These are phyloP conservation scores for Fragaria iinumae DNA, from an alignment of 306 rosid genomes.

Conservation along the genomic window DNA sequence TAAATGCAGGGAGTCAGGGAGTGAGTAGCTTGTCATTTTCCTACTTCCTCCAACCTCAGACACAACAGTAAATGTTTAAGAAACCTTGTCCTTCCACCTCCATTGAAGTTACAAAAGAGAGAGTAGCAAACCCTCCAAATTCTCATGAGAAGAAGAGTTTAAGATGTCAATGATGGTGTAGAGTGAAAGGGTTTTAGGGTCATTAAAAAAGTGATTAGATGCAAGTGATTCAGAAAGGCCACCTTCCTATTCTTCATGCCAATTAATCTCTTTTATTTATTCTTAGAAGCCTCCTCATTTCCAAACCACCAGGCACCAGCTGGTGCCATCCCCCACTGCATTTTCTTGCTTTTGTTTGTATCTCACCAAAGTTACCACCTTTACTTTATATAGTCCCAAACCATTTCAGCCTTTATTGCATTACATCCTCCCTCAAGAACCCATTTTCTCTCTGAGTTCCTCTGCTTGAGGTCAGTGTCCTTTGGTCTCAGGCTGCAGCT, in stretches of 20 bases:
- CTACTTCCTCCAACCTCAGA: constrained; percentile 3
- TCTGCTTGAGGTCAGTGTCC: constrained; percentile 53
- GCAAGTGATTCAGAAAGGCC: constrained; percentile 55
- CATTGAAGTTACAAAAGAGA: not conserved
- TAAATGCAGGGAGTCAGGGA: not conserved
- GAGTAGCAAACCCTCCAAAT: not conserved
- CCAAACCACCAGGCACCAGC: constrained; percentile 38
- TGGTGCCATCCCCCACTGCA: constrained; percentile 28
- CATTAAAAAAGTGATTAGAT: constrained; percentile 43
- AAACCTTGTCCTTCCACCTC: not conserved
- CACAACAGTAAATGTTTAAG: not conserved
- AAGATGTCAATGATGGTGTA: constrained; percentile 39
- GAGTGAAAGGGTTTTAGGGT: constrained; percentile 50
- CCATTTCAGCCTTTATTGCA: constrained; percentile 32
- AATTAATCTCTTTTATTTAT: constrained; percentile 28
- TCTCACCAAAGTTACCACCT: constrained; percentile 34
- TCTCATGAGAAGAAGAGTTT: constrained; percentile 24
- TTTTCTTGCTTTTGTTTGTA: constrained; percentile 12
- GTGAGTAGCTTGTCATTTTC: constrained; percentile 9
- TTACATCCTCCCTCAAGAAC: constrained; percentile 27
- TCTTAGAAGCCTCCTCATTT: constrained; percentile 20
- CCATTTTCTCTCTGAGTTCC: constrained; percentile 59
- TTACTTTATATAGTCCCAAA: constrained; percentile 47
- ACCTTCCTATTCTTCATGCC: constrained; percentile 45
- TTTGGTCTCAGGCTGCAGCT: not conserved